Base-by-base conservation (phyloP, 306 rosid species). In the Citrullus colocynthis region DNA sequence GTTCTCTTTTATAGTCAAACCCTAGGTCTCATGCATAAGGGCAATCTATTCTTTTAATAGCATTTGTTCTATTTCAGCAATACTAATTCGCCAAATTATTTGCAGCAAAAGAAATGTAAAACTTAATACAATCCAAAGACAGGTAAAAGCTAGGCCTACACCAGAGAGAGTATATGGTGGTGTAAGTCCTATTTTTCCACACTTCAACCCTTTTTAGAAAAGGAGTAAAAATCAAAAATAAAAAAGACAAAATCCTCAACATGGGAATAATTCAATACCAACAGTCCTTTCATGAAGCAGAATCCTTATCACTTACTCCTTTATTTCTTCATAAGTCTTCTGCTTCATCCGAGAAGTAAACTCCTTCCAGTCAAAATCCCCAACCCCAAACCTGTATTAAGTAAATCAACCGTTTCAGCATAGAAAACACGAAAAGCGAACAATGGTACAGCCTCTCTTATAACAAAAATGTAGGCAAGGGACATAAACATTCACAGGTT, bases 291-390 rank as follows among this genome's bases (percentile, higher is more conserved):
- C 63, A 34, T 30, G 36, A 30, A 55, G 81, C 54, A 75, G 24
- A 79, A 62, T 57, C 52, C 36, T 83, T n/a, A 81, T 79, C 39
- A 14, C 21, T 61, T 92, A 95, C 99, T 87, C 95, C 81, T 81
- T 91, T 80, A 91, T 90, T 86, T 95, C 99, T 81, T 92, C 96
- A 42, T 82, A 84, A 28, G 99, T 88, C 89, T 95, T 95, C 85
- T 89, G 96, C 84, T 92, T 95, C 96, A 92, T 85, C 85, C 99
- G 97, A 60, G 87, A 79, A 55, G 88, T 77, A 84, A 90, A 95
- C 84, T 95, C 97, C 85, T 87, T 88, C 99, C 99, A 92, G 84
- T 95, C 97, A 85, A 83, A 92, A 78, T 95, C 89, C 79, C 97
- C 99, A 64, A 89, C 90, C 62, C 99, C 99, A 79, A 90, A 91